Conservation (phyloP, 73 alveolate species). For the Durusdinium trenchii region DNA sequence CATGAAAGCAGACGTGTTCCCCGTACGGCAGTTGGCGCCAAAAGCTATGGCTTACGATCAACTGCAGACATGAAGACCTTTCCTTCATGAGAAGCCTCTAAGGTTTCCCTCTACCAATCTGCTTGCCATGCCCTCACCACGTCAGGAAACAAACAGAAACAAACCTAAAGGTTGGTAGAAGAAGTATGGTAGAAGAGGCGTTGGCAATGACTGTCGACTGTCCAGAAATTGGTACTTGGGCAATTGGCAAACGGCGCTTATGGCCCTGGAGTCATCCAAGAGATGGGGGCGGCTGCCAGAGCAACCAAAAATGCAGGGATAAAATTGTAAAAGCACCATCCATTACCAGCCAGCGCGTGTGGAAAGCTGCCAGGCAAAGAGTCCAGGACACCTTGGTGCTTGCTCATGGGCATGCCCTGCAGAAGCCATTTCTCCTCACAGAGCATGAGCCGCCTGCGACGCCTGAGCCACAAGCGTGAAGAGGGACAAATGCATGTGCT, state of each 20-base stretch:
- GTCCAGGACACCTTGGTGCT: neutral
- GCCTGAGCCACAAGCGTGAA: neutral
- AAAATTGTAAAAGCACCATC: conserved; percentile 15
- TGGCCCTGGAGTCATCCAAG: neutral
- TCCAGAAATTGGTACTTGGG: no score
- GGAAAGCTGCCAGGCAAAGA: neutral
- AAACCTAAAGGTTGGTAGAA: no score
- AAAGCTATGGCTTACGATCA: no score
- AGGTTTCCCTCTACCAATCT: no score
- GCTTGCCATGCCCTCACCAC: no score
- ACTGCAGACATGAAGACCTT: no score
- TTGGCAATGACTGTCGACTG: no score
- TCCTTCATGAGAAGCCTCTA: no score
- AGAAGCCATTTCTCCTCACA: neutral
- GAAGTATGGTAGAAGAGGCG: no score
- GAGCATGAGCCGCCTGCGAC: neutral
- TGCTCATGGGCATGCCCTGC: neutral
- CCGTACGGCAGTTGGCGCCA: no score
- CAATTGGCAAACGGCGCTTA: neutral
- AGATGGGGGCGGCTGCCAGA: neutral
- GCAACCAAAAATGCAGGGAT: neutral
- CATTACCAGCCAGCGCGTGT: neutral
- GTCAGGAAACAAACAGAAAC: no score
- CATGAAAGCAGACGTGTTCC: no score
- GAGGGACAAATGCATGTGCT: neutral